Evolutionary conservation across 2,329 filamentous ascomycete species (phyloP).

Genomic region (Penicillium psychrosexuale): DNA sequence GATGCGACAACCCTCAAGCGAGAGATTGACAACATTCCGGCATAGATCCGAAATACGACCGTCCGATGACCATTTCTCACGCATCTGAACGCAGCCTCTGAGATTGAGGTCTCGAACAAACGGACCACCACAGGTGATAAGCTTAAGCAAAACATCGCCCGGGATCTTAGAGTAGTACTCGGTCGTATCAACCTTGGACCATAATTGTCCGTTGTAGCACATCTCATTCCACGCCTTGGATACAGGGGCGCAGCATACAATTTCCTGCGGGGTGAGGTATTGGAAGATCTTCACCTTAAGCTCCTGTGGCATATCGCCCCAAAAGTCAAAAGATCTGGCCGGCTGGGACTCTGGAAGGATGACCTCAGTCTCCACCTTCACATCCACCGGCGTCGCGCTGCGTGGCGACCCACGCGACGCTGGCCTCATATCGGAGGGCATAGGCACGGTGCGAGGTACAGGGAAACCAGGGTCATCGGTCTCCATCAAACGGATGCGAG

Average conservation of each 20-base stretch:
- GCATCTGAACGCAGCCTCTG: slow-evolving; percentile 83
- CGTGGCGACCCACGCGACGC: slow-evolving; percentile 41
- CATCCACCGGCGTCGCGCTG: slow-evolving; percentile 10
- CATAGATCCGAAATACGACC: slow-evolving; percentile 74
- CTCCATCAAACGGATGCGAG: slow-evolving; percentile 56
- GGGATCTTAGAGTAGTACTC: slow-evolving; percentile 87
- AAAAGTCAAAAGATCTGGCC: slow-evolving; percentile 62
- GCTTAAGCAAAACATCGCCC: slow-evolving; percentile 75
- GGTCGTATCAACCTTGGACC: slow-evolving; percentile 78
- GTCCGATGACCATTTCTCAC: slow-evolving; percentile 73
- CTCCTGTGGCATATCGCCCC: slow-evolving; percentile 78
- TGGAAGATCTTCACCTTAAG: slow-evolving; percentile 73
- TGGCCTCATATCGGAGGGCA: slow-evolving; percentile 63
- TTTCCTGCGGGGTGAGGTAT: slow-evolving; percentile 73
- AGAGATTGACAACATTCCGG: slow-evolving; percentile 81
- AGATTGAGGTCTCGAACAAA: slow-evolving; percentile 91
- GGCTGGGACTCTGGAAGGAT: slow-evolving; percentile 27
- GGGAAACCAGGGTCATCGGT: slow-evolving; percentile 42
- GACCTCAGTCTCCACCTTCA: slow-evolving; percentile 19
- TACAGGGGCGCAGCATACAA: slow-evolving; percentile 73
- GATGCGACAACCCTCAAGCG: slow-evolving; percentile 84
- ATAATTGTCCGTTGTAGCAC: slow-evolving; percentile 94
- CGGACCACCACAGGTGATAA: slow-evolving; percentile 79
- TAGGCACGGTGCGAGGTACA: slow-evolving; percentile 53
- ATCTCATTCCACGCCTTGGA: slow-evolving; percentile 74